phyloP scores from a whole-genome alignment of 2,329 filamentous ascomycete genomes.

The Moelleriella libera region DNA sequence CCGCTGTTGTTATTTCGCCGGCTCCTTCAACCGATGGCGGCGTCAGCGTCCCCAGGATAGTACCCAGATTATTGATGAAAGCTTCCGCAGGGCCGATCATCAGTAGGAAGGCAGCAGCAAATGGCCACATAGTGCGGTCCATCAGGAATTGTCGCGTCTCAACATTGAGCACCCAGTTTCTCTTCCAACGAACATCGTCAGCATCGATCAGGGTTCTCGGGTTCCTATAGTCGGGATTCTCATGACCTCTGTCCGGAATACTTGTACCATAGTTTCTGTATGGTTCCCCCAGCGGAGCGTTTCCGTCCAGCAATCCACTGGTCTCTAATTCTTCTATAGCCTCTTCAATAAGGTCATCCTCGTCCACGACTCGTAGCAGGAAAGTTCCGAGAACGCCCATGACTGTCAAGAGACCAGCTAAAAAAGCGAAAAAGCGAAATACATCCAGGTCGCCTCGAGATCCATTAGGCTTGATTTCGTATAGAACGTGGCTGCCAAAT shows the following conservation, averaged over 20 bases:
- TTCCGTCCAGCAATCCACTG: conserved; percentile 68
- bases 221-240: neutral
- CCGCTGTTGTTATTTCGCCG: conserved; percentile 41
- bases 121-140: conserved; percentile 91
- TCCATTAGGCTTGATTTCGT: conserved; percentile 52
- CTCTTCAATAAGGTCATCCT: conserved; percentile 77
- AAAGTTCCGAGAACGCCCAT: conserved; percentile 64
- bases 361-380: conserved; percentile 64
- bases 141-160: conserved; percentile 75
- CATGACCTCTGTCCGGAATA: conserved; percentile 24
- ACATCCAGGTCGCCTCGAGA: conserved; percentile 53
- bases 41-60: conserved; percentile 77
- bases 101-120: conserved; percentile 81
- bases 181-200: conserved; percentile 50
- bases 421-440: conserved; percentile 76
- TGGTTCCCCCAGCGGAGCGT: conserved; percentile 50
- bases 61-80: conserved; percentile 95
- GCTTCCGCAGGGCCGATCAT: conserved; percentile 92
- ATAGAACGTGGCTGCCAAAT: conserved; percentile 64
- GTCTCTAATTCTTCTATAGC: conserved; percentile 83
- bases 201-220: conserved; percentile 24
- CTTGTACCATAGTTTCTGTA: conserved; percentile 49
- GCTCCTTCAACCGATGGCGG: conserved; percentile 33
- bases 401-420: conserved; percentile 54
- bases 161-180: conserved; percentile 80